phyloP scores from a whole-genome alignment of 352 stramenopile genomes.

The Aphanomyces euteiches region DNA sequence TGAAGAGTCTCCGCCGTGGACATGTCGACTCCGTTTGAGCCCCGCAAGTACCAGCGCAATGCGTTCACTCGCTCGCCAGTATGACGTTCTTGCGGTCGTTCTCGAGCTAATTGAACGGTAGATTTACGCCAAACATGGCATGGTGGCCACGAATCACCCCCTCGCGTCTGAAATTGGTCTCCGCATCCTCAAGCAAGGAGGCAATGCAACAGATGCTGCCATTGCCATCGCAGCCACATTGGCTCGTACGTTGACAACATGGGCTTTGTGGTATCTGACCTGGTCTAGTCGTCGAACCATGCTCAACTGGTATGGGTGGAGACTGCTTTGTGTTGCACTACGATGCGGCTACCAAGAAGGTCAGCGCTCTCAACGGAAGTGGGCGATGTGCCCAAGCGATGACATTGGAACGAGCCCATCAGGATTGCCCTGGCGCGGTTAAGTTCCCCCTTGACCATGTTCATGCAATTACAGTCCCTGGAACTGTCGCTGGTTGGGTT shows the following conservation, averaged over 20 bases:
- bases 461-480: slow-evolving; percentile 84
- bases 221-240: slow-evolving; percentile 73
- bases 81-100: not conserved
- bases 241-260: slow-evolving; percentile 36
- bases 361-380: slow-evolving; percentile 91
- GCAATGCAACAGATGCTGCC: slow-evolving; percentile 93
- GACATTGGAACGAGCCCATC: slow-evolving; percentile 63
- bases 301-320: slow-evolving; percentile 77
- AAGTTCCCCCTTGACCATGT: slow-evolving; percentile 51
- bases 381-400: slow-evolving; percentile 79
- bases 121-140: slow-evolving; percentile 85
- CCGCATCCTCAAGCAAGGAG: slow-evolving; percentile 82
- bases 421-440: slow-evolving; percentile 39
- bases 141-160: slow-evolving; percentile 92
- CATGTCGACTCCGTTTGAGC: not conserved
- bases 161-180: slow-evolving; percentile 91
- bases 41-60: not conserved
- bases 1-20: too few species aligned
- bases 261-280: slow-evolving; percentile 51
- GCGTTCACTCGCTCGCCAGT: slow-evolving; percentile 21
- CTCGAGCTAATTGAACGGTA: not conserved
- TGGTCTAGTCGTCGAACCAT: slow-evolving; percentile 63
- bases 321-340: slow-evolving; percentile 97
- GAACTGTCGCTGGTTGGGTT: slow-evolving; percentile 89
- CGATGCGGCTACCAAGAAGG: slow-evolving; percentile 74